Evolutionary conservation across 2,329 filamentous ascomycete species (phyloP).

Genomic region (Cercospora zeina): DNA sequence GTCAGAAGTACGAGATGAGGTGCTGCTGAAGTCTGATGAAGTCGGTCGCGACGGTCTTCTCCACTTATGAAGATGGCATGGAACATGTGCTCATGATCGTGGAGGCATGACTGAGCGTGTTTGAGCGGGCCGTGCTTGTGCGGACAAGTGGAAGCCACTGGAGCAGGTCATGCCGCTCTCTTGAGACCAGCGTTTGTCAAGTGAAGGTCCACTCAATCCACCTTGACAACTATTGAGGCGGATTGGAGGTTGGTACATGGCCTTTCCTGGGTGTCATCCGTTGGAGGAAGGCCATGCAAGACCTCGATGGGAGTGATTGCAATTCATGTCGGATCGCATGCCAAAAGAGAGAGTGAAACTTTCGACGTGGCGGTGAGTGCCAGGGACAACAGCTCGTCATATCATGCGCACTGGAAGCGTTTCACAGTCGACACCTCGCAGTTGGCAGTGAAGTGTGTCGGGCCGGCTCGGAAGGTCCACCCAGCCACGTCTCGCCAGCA

Average conservation of each 20-base stretch:
- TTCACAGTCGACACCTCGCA: not conserved
- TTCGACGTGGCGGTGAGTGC: not conserved
- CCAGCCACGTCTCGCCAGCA: conserved; percentile 1
- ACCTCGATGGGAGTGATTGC: not conserved
- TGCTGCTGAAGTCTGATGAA: not conserved
- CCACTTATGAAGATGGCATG: not conserved
- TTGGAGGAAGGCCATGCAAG: not conserved
- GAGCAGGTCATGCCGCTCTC: too few species aligned
- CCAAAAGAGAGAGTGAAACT: not conserved
- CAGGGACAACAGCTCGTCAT: not conserved
- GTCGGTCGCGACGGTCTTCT: not conserved
- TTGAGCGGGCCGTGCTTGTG: not conserved
- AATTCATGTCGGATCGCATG: not conserved
- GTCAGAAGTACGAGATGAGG: too few species aligned
- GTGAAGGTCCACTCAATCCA: not conserved
- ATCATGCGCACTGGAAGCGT: not conserved
- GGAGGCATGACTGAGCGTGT: not conserved
- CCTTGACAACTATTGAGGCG: not conserved
- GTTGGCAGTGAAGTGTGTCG: not conserved
- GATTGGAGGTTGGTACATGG: not conserved
- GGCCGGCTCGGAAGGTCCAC: conserved; percentile 1
- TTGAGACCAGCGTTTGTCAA: too few species aligned
- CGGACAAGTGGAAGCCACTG: not conserved
- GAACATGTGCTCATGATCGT: not conserved
- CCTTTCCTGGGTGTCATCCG: not conserved